A percentile compares a stretch with the other conserved stretches of the same genome.
Conservation (phyloP, 352 stramenopile genomes). For the Phytophthora hybrid region DNA sequence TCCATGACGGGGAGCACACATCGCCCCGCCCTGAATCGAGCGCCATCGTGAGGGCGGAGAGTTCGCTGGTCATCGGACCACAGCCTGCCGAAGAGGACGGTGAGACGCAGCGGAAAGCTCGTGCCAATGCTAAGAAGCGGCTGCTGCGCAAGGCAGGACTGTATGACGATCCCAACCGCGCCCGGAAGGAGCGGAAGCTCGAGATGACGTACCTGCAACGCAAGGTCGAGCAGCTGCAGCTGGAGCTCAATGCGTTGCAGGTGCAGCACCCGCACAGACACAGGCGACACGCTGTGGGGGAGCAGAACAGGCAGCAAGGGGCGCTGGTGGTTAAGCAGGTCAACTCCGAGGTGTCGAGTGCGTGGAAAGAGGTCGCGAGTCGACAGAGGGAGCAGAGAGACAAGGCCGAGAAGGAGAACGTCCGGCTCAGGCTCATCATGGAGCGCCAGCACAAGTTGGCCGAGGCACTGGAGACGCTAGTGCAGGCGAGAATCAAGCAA, state of each 20-base stretch:
- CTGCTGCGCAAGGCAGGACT: slow-evolving; percentile 35
- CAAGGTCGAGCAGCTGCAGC: slow-evolving; percentile 47
- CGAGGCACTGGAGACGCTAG: slow-evolving; percentile 40
- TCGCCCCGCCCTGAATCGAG: not conserved
- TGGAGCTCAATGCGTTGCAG: slow-evolving; percentile 40
- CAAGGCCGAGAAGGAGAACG: slow-evolving; percentile 48
- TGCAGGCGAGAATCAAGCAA: slow-evolving; percentile 41
- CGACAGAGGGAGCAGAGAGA: slow-evolving; percentile 39
- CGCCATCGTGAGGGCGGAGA: not conserved
- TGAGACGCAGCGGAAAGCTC: slow-evolving; percentile 19
- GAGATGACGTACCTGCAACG: slow-evolving; percentile 48
- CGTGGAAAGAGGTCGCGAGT: slow-evolving; percentile 39
- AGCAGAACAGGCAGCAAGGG: not conserved
- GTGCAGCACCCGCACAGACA: not conserved
- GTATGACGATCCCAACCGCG: slow-evolving; percentile 48
- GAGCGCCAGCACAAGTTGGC: slow-evolving; percentile 46
- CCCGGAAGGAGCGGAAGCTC: slow-evolving; percentile 49
- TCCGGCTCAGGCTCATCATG: slow-evolving; percentile 41
- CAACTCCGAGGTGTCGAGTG: slow-evolving; percentile 29
- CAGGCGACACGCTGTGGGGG: not conserved
- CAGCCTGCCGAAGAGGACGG: slow-evolving; percentile 10
- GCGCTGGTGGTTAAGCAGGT: slow-evolving; percentile 1
- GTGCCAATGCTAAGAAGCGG: slow-evolving; percentile 35
- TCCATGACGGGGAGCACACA: slow-evolving; percentile 16
- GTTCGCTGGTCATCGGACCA: not conserved